Evolutionary conservation across 1,284 basidiomycete genomes (phyloP).

Genomic region (Caloboletus inedulis): DNA sequence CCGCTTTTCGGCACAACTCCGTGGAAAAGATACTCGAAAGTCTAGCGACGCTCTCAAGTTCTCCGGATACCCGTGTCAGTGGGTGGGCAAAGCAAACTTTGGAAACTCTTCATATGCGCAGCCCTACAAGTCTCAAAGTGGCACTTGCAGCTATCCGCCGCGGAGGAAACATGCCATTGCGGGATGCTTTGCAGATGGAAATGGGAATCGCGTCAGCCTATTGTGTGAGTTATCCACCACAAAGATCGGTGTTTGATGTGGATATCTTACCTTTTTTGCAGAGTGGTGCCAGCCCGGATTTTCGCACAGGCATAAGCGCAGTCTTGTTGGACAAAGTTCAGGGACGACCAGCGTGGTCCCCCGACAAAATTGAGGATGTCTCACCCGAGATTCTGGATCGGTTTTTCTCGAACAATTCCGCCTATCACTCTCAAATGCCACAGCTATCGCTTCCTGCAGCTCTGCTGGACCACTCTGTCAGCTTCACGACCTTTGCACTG

Average conservation of each 20-base stretch:
- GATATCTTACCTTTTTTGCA: slow-evolving; percentile 32
- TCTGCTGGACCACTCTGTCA: slow-evolving; percentile 24
- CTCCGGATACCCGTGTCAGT: slow-evolving; percentile 46
- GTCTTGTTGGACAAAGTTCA: slow-evolving; percentile 63
- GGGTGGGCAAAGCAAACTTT: slow-evolving; percentile 77
- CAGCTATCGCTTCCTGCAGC: slow-evolving; percentile 45
- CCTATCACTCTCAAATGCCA: slow-evolving; percentile 48
- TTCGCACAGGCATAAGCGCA: slow-evolving; percentile 74
- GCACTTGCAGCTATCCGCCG: slow-evolving; percentile 74
- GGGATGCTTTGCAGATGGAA: slow-evolving; percentile 78
- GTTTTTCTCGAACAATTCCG: slow-evolving; percentile 58
- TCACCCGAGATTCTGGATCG: slow-evolving; percentile 50
- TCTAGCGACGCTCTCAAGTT: slow-evolving; percentile 47
- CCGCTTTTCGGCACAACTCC: slow-evolving; percentile 65
- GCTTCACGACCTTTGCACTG: slow-evolving; percentile 57
- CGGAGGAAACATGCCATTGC: slow-evolving; percentile 61
- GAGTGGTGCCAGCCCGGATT: slow-evolving; percentile 79
- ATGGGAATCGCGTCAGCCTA: slow-evolving; percentile 76
- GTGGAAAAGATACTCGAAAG: slow-evolving; percentile 70
- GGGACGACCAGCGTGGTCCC: slow-evolving; percentile 63
- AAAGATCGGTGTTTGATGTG: slow-evolving; percentile 12
- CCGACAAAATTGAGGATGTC: slow-evolving; percentile 57
- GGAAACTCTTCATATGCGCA: slow-evolving; percentile 62
- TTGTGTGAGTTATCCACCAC: slow-evolving; percentile 55
- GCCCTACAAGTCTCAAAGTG: slow-evolving; percentile 89